A percentile compares a stretch with the other conserved stretches of the same genome.
Conservation (phyloP, 2,329 filamentous ascomycete species). For the Penicillium capsulatum region DNA sequence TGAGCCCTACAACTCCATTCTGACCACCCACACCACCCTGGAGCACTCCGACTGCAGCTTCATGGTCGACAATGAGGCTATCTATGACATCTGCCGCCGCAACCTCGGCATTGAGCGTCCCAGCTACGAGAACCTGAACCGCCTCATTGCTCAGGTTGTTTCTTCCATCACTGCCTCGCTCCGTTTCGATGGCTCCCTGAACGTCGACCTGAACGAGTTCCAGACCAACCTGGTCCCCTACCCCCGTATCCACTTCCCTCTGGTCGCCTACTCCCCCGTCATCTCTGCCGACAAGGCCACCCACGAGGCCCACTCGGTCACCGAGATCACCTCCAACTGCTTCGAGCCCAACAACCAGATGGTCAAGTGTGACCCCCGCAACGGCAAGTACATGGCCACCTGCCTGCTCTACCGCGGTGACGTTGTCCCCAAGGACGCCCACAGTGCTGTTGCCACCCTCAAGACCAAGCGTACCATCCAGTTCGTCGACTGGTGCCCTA, state of each 20-base stretch:
- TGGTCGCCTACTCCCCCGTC: slow-evolving; percentile 92
- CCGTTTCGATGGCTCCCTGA: slow-evolving; percentile 96
- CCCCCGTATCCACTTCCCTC: slow-evolving; percentile 98
- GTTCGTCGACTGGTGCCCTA: slow-evolving; percentile 99
- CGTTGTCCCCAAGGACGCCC: slow-evolving; percentile 92
- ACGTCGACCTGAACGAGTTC: slow-evolving; percentile 99
- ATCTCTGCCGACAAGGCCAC: slow-evolving; percentile 92
- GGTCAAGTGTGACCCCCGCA: slow-evolving; percentile 98
- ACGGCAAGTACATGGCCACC: slow-evolving; percentile 99
- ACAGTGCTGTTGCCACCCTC: slow-evolving; percentile 86
- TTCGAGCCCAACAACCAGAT: slow-evolving; percentile 99
- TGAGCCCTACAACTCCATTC: slow-evolving; percentile 99
- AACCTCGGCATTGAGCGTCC: slow-evolving; percentile 97
- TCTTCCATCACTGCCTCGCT: slow-evolving; percentile 98
- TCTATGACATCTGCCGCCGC: slow-evolving; percentile 98
- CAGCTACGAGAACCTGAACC: slow-evolving; percentile 98
- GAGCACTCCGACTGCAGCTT: slow-evolving; percentile 99
- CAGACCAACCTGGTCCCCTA: slow-evolving; percentile 99
- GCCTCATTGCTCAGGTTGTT: slow-evolving; percentile 96
- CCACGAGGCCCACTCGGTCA: slow-evolving; percentile 96
- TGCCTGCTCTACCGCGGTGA: slow-evolving; percentile 97
- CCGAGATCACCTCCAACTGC: slow-evolving; percentile 98
- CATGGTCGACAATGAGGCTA: slow-evolving; percentile 99
- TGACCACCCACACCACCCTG: slow-evolving; percentile 97
- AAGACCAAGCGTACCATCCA: slow-evolving; percentile 99